phyloP scores from a whole-genome alignment of 2,329 filamentous ascomycete genomes.

The Fusarium austroafricanum region DNA sequence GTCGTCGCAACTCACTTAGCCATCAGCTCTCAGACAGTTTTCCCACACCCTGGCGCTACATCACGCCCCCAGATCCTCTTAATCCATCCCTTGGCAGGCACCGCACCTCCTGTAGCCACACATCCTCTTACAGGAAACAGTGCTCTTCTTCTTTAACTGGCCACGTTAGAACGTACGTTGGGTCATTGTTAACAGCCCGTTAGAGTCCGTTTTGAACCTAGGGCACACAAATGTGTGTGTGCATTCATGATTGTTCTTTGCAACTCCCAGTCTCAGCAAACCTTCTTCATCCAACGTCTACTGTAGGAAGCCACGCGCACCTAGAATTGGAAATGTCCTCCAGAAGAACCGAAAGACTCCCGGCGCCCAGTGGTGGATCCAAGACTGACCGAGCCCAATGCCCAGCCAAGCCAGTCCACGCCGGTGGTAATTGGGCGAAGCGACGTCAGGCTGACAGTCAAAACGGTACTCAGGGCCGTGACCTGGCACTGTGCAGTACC shows the following conservation, averaged over 20 bases:
- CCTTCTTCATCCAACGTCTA: conserved; percentile 18
- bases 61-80: conserved; percentile 19
- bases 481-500: conserved; percentile 33
- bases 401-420: conserved; percentile 32
- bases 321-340: conserved; percentile 10
- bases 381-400: conserved; percentile 33
- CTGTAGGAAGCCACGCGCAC: conserved; percentile 21
- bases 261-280: conserved; percentile 5
- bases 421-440: conserved; percentile 33
- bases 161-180: conserved; percentile 13
- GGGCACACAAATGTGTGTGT: background rate
- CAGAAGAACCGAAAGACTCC: conserved; percentile 25
- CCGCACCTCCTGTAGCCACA: conserved; percentile 3
- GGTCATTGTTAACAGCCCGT: conserved; percentile 32
- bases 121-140: conserved; percentile 24
- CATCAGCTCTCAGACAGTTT: conserved; percentile 17
- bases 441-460: conserved; percentile 33
- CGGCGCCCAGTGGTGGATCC: conserved; percentile 29
- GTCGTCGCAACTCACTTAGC: conserved; percentile 16
- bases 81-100: conserved; percentile 23
- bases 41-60: conserved; percentile 19
- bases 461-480: conserved; percentile 39
- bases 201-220: conserved; percentile 3
- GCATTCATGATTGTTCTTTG: conserved; percentile 8
- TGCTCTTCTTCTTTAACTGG: conserved; percentile 24